A percentile compares a stretch with the other conserved stretches of the same genome.
phyloP scores from a whole-genome alignment of 2,329 filamentous ascomycete species.

The Lasiodiplodia sp. region DNA sequence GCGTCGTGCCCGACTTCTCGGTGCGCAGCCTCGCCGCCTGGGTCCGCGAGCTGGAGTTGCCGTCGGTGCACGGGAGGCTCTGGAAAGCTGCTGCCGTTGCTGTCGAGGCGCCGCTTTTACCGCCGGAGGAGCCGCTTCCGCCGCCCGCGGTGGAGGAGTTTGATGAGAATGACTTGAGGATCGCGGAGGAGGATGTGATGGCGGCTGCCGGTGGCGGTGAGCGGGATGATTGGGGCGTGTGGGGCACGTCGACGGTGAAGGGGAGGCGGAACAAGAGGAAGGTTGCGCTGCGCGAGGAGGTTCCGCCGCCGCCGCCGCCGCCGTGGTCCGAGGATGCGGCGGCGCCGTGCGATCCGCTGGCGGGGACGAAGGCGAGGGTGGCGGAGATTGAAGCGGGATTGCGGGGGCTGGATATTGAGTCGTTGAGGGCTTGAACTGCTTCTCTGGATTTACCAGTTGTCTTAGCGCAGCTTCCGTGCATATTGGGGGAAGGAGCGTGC shows the following conservation, averaged over 20 bases:
- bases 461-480: too few relatives aligned
- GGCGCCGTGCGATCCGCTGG: background rate
- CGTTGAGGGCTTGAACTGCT: background rate
- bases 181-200: background rate
- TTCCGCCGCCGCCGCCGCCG: background rate
- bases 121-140: background rate
- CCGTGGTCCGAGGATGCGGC: background rate
- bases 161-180: background rate
- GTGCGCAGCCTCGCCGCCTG: background rate
- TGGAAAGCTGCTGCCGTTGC: background rate
- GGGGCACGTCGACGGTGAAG: background rate
- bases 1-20: background rate
- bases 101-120: background rate
- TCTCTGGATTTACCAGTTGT: background rate
- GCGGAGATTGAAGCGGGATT: background rate
- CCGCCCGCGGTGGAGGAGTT: background rate
- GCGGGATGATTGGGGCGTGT: background rate
- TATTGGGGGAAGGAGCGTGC: too few relatives aligned
- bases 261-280: background rate
- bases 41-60: background rate
- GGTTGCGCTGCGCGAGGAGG: background rate
- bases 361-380: background rate
- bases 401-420: background rate
- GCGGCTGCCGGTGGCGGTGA: background rate
- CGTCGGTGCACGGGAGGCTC: background rate